Evolutionary conservation across 2,329 filamentous ascomycete species (phyloP).

Genomic region (Bretziella fagacearum): DNA sequence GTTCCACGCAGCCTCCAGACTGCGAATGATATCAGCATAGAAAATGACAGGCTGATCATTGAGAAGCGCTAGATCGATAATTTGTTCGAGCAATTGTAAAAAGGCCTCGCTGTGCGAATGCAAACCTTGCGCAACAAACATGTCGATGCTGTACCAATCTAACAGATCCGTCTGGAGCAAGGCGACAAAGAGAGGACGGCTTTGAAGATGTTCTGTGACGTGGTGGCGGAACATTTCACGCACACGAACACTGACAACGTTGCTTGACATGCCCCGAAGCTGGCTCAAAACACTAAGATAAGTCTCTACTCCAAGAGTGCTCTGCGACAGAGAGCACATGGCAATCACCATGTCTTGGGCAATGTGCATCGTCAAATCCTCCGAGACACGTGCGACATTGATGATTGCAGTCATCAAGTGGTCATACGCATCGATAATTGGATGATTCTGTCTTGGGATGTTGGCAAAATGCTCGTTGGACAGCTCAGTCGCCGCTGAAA

Average conservation of each 20-base stretch:
- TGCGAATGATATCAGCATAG: slow-evolving; percentile 71
- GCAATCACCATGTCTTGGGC: slow-evolving; percentile 42
- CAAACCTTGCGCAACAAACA: slow-evolving; percentile 56
- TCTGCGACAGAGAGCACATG: slow-evolving; percentile 38
- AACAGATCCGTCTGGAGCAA: slow-evolving; percentile 43
- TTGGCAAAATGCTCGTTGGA: slow-evolving; percentile 43
- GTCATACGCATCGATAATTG: slow-evolving; percentile 45
- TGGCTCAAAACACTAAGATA: slow-evolving; percentile 45
- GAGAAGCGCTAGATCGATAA: slow-evolving; percentile 64
- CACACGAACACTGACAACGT: slow-evolving; percentile 37
- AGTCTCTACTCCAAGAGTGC: slow-evolving; percentile 41
- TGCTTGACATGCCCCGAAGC: slow-evolving; percentile 40
- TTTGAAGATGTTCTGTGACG: slow-evolving; percentile 37
- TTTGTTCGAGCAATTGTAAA: slow-evolving; percentile 60
- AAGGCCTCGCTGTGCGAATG: slow-evolving; percentile 52
- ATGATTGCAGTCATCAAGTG: slow-evolving; percentile 45
- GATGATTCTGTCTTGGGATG: slow-evolving; percentile 36
- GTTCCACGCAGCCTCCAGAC: slow-evolving; percentile 61
- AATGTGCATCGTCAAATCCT: slow-evolving; percentile 41
- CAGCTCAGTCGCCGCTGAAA: slow-evolving; percentile 27
- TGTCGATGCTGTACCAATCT: slow-evolving; percentile 49
- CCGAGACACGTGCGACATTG: slow-evolving; percentile 42
- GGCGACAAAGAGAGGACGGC: slow-evolving; percentile 39
- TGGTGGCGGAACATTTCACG: slow-evolving; percentile 40
- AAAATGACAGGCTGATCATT: slow-evolving; percentile 62